Conservation (phyloP, 2,329 filamentous ascomycete species). For the Rachicladosporium sp. region DNA sequence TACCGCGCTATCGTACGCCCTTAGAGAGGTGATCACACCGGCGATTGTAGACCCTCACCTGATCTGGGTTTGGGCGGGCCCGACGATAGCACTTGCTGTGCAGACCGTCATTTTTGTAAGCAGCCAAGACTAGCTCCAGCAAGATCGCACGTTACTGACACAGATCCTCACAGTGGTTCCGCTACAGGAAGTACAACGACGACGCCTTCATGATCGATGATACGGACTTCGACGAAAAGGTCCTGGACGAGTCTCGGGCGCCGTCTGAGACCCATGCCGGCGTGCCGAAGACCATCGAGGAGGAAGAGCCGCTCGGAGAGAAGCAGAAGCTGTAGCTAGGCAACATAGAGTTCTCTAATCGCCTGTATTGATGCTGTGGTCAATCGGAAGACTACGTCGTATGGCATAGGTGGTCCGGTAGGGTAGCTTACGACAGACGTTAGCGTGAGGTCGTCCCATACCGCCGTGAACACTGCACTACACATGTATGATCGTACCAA, state of each 20-base stretch:
- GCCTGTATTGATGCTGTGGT: not conserved
- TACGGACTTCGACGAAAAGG: slow-evolving; percentile 1
- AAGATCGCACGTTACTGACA: no score
- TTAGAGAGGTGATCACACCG: slow-evolving; percentile 32
- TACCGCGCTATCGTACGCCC: slow-evolving; percentile 26
- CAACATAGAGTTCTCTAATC: not conserved
- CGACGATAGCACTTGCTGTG: slow-evolving; percentile 31
- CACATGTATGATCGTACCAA: not conserved
- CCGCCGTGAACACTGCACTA: not conserved
- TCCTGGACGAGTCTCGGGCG: no score
- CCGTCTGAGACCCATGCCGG: no score
- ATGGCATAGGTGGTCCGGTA: not conserved
- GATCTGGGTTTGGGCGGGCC: slow-evolving; percentile 26
- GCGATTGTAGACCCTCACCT: slow-evolving; percentile 36
- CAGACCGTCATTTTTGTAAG: slow-evolving; percentile 34
- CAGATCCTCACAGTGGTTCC: slow-evolving; percentile 29
- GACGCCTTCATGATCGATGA: slow-evolving; percentile 16
- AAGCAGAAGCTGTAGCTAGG: not conserved
- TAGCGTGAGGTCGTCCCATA: not conserved
- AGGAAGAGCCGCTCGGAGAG: not conserved
- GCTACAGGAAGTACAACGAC: slow-evolving; percentile 30
- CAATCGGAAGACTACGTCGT: not conserved
- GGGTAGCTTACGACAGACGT: no score
- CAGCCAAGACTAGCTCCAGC: no score
- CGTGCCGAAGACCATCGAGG: not conserved